Conservation (phyloP, 2,329 filamentous ascomycete genomes). For the Cadophora sp. region DNA sequence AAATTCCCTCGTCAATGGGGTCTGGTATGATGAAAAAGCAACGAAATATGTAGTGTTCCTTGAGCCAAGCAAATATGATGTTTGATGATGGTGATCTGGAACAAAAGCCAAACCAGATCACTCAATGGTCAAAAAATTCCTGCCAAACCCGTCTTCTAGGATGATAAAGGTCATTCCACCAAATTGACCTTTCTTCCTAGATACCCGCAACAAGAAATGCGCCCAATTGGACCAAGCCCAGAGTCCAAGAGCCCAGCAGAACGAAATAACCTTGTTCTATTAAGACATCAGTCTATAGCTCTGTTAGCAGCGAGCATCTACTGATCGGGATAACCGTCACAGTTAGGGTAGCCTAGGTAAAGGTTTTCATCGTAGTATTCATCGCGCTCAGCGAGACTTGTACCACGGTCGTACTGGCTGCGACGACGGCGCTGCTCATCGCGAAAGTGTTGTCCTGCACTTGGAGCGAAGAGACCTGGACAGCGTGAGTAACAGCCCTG, state of each 20-base stretch:
- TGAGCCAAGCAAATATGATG: constrained; percentile 18
- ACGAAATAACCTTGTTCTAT: background rate
- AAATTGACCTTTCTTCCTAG: constrained; percentile 4
- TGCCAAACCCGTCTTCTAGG: constrained; percentile 14
- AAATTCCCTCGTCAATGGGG: background rate
- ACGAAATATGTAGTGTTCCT: constrained; percentile 6
- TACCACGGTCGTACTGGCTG: constrained; percentile 84
- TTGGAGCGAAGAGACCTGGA: constrained; percentile 79
- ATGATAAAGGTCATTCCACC: constrained; percentile 8
- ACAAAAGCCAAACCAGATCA: constrained; percentile 17
- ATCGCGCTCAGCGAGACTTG: constrained; percentile 63
- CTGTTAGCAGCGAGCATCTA: background rate
- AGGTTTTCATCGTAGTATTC: constrained; percentile 36
- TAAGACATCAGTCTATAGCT: background rate
- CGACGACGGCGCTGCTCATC: constrained; percentile 75
- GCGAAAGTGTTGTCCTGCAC: constrained; percentile 73
- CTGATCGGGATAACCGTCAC: constrained; percentile 19
- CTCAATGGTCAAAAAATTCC: constrained; percentile 15
- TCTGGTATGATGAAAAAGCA: constrained; percentile 5
- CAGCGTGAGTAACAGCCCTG: constrained; percentile 19
- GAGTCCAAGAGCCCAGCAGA: constrained; percentile 13
- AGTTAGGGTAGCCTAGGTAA: constrained; percentile 28
- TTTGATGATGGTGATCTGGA: constrained; percentile 10
- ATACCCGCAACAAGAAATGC: constrained; percentile 1
- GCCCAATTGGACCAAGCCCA: background rate